Percentiles rank a stretch among this genome's conserved stretches.
Conservation (phyloP, 2,329 filamentous ascomycete genomes). For the Aspergillus pseudotamarii region DNA sequence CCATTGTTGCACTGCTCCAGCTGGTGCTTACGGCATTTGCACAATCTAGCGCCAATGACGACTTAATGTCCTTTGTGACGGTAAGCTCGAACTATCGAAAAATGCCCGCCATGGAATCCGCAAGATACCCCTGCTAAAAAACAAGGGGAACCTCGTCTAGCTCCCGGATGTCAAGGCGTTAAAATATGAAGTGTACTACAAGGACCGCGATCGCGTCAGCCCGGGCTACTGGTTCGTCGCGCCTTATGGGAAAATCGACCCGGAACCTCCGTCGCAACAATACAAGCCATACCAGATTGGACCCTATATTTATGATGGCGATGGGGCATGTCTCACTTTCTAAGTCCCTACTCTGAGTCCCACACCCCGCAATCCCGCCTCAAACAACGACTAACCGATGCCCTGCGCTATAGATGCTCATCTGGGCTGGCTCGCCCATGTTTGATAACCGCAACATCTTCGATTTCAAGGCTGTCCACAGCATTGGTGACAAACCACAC, state of each 20-base stretch:
- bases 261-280: slow-evolving; percentile 26
- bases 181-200: slow-evolving; percentile 31
- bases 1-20: background rate
- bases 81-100: slow-evolving; percentile 14
- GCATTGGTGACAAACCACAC: slow-evolving; percentile 47
- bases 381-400: background rate
- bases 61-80: slow-evolving; percentile 22
- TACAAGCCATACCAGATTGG: slow-evolving; percentile 48
- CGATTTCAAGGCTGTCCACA: slow-evolving; percentile 46
- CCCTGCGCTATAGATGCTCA: slow-evolving; percentile 26
- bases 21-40: background rate
- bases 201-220: slow-evolving; percentile 29
- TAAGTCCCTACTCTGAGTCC: background rate
- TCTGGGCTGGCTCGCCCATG: slow-evolving; percentile 51
- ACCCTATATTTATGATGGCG: slow-evolving; percentile 55
- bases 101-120: background rate
- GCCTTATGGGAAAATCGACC: slow-evolving; percentile 42
- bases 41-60: slow-evolving; percentile 5
- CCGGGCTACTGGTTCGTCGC: slow-evolving; percentile 55
- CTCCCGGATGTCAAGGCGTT: slow-evolving; percentile 29
- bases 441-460: slow-evolving; percentile 51
- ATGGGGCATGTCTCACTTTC: slow-evolving; percentile 37
- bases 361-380: background rate
- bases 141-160: slow-evolving; percentile 12
- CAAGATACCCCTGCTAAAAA: background rate